Evolutionary conservation across 2,329 filamentous ascomycete species (phyloP).

Genomic region (Ascochyta pisi): DNA sequence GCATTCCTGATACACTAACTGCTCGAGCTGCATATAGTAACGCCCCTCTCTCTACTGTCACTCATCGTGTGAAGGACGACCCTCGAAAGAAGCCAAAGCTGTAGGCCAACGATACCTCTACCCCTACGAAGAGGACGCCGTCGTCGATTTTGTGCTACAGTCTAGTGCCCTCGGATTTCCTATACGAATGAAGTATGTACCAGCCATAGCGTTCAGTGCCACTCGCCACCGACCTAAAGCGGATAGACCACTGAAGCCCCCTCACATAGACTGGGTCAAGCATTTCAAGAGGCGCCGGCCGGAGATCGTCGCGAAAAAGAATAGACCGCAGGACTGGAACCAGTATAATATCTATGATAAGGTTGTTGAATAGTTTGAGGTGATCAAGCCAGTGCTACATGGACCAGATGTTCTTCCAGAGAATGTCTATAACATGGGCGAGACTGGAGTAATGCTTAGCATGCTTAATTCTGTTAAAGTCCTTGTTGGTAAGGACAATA

Average conservation of each 20-base stretch:
- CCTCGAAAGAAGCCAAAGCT: slow-evolving; percentile 23
- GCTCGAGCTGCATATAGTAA: not conserved
- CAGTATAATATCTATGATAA: not conserved
- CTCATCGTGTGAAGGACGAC: not conserved
- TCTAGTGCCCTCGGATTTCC: slow-evolving; percentile 19
- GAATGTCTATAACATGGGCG: not conserved
- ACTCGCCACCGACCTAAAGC: not conserved
- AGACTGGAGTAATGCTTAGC: not conserved
- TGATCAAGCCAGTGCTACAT: not conserved
- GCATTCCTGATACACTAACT: not conserved
- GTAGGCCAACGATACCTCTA: slow-evolving; percentile 38
- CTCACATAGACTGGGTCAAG: not conserved
- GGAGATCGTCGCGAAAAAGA: not conserved
- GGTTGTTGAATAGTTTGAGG: not conserved
- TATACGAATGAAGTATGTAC: not conserved
- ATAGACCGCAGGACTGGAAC: not conserved
- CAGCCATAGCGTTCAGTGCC: not conserved
- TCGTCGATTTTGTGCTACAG: slow-evolving; percentile 27
- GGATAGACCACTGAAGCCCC: not conserved
- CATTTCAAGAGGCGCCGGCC: not conserved
- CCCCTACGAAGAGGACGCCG: slow-evolving; percentile 37
- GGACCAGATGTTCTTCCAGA: not conserved
- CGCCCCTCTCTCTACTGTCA: not conserved
- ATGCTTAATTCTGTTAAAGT: not conserved
- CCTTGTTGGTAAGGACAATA: slow-evolving; percentile 6